These are phyloP conservation scores for Sporothrix brasiliensis DNA, from an alignment of 2,329 filamentous ascomycete genomes.

Conservation along the genomic window DNA sequence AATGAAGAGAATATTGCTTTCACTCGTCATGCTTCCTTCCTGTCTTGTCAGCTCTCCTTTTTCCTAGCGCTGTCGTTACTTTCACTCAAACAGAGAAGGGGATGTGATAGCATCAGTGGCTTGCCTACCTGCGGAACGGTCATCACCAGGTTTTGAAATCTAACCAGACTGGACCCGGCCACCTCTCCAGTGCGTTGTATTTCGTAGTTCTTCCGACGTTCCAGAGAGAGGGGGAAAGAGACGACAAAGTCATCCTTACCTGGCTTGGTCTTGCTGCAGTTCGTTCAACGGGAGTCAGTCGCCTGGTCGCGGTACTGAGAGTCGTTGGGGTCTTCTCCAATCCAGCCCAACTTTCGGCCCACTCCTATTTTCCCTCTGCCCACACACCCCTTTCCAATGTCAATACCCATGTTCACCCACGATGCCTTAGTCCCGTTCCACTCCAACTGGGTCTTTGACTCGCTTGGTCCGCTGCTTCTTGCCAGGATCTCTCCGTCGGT, in stretches of 20 bases:
- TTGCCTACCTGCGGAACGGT: not conserved
- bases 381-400: conserved; percentile 20
- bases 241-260: not conserved
- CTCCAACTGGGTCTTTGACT: conserved; percentile 27
- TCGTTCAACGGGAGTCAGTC: conserved; percentile 23
- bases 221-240: not conserved
- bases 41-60: conserved; percentile 4
- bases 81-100: not conserved
- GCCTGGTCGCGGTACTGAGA: conserved; percentile 17
- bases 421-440: conserved; percentile 30
- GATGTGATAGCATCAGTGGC: not conserved
- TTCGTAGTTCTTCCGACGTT: not conserved
- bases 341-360: conserved; percentile 21
- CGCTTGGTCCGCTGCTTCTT: conserved; percentile 18
- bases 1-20: not conserved
- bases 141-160: not conserved
- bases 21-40: not conserved
- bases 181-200: not conserved
- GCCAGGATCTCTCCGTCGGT: conserved; percentile 16
- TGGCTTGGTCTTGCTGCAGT: not conserved
- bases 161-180: not conserved
- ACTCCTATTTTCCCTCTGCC: conserved; percentile 22
- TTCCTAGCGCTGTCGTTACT: not conserved
- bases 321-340: conserved; percentile 22
- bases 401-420: conserved; percentile 28